Conservation (phyloP, 75 land plant genomes). For the Sequoia sempervirens region DNA sequence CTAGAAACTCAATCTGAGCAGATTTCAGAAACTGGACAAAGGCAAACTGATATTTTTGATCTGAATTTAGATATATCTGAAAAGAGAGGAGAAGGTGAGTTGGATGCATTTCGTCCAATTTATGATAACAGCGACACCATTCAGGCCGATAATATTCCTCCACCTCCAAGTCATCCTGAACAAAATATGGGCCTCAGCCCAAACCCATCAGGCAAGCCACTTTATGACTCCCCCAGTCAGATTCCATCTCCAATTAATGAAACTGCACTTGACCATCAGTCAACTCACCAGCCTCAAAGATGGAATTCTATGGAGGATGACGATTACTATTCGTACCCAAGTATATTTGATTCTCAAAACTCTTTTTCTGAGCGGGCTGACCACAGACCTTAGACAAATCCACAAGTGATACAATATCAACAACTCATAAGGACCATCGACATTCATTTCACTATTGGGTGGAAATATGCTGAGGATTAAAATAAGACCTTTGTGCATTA, state of each 20-base stretch:
- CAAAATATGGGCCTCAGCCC: background rate
- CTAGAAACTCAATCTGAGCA: constrained; percentile 7
- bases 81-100: background rate
- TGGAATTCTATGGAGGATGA: constrained; percentile 24
- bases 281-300: constrained; percentile 6
- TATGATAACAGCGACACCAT: background rate
- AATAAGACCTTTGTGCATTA: background rate
- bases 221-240: constrained; percentile 11
- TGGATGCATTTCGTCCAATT: background rate
- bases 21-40: background rate
- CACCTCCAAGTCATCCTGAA: constrained; percentile 2
- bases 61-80: constrained; percentile 3
- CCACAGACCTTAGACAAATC: background rate
- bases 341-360: constrained; percentile 16
- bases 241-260: background rate
- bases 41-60: constrained; percentile 8
- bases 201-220: background rate
- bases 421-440: background rate
- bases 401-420: background rate
- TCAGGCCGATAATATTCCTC: background rate
- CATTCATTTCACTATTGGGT: background rate
- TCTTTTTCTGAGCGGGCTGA: background rate
- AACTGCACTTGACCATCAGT: background rate
- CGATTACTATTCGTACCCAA: constrained; percentile 23
- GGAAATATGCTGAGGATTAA: background rate